Conservation (phyloP, 1,284 basidiomycete species). For the Trametes sp. region DNA sequence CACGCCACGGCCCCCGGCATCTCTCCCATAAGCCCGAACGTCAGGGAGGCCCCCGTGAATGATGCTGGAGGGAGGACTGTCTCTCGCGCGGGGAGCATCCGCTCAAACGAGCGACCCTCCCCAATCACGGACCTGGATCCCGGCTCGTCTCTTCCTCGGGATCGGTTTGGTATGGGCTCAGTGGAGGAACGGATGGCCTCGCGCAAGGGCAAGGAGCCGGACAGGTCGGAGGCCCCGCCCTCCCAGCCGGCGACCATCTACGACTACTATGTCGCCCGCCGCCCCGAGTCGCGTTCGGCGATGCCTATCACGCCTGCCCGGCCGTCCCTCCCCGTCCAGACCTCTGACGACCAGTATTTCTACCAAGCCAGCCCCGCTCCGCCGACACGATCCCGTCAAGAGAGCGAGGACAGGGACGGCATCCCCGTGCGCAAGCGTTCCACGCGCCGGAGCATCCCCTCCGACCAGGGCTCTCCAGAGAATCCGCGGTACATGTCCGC, state of each 20-base stretch:
- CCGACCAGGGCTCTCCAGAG: constrained; percentile 38
- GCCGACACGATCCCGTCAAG: constrained; percentile 17
- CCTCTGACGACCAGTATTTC: constrained; percentile 26
- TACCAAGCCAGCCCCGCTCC: constrained; percentile 19
- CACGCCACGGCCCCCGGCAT: constrained; percentile 32
- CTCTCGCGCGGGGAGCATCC: constrained; percentile 31
- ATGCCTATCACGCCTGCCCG: constrained; percentile 26
- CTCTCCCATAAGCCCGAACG: constrained; percentile 27
- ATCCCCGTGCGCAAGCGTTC: constrained; percentile 26
- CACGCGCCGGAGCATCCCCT: constrained; percentile 27
- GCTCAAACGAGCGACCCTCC: constrained; percentile 24
- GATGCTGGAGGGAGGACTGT: constrained; percentile 21
- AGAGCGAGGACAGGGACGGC: constrained; percentile 26
- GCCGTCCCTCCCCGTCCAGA: constrained; percentile 13
- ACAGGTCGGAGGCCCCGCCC: constrained; percentile 24
- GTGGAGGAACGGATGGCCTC: constrained; percentile 24
- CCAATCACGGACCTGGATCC: constrained; percentile 23
- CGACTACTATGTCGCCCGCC: constrained; percentile 24
- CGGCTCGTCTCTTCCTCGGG: constrained; percentile 22
- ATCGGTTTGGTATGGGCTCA: constrained; percentile 21
- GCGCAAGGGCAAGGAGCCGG: constrained; percentile 27
- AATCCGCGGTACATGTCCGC: constrained; percentile 26
- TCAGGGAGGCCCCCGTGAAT: constrained; percentile 23
- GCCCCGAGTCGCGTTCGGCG: constrained; percentile 23
- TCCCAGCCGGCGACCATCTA: constrained; percentile 21